Evolutionary conservation across 345 rosid species (phyloP), one percentile per base, ranked within the genome.

Genomic region (Populus euphratica): DNA sequence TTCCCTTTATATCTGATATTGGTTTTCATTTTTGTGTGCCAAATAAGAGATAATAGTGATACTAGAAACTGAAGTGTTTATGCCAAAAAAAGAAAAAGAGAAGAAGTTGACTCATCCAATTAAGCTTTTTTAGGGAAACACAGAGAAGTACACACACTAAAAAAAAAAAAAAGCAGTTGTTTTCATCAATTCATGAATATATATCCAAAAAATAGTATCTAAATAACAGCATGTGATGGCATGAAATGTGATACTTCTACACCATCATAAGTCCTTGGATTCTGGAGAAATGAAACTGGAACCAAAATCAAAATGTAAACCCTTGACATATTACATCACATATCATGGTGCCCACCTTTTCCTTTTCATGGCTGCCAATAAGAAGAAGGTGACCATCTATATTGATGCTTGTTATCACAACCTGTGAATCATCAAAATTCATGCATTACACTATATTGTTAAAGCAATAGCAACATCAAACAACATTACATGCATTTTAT

Each of bases 341-440:
- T 18, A 39, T 54, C 20, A 17, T 31, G 23, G 20, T 71, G 33
- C 83, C 56, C 27, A 96, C 99, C 92, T 93, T 96, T 74, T 87
- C 91, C 88, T 93, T 96, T 81, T 87, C 90, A 85, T 96, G 89
- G 81, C 99, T 96, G 79, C 99, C 99, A 76, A 96, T 89, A 76
- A 96, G 91, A 56, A 88, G 87, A 83, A 96, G 92, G 87, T 79
- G 83, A 62, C 93, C 97, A 47, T 90, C 86, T 73, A 93, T 84
- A 72, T 83, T 90, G 68, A 96, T 93, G 91, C 99, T 92, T 79
- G 99, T 96, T 74, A 96, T 89, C 81, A 96, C 94, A 82, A 96
- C 98, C 99, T 96, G 91, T 84, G 52, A 85, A 27, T 12, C 39
- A 82, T 77, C 49, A 78, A 68, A 81, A 52, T 20, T 50, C 44